Conservation (phyloP, 805 yeast genomes). For the Candida hungchunana region DNA sequence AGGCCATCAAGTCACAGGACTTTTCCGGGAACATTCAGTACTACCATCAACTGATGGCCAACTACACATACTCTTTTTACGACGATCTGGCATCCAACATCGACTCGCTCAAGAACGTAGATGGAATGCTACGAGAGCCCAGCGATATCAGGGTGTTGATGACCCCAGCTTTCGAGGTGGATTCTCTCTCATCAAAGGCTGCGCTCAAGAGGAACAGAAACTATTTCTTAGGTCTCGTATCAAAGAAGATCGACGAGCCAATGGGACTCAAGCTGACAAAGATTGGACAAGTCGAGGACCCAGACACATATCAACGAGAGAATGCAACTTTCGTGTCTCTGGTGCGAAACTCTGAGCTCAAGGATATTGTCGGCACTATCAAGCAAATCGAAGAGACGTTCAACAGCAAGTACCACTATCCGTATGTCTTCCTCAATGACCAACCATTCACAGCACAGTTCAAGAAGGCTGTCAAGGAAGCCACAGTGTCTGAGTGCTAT, state of each 20-base stretch:
- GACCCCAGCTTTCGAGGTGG: conserved; percentile 21
- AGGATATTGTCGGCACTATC: conserved; percentile 48
- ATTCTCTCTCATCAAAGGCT: conserved; percentile 8
- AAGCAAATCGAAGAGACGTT: conserved; percentile 57
- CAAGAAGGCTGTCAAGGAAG: conserved; percentile 37
- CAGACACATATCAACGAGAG: conserved; percentile 33
- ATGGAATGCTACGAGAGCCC: not conserved
- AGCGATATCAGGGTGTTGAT: conserved; percentile 12
- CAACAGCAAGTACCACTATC: conserved; percentile 69
- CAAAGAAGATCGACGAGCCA: conserved; percentile 27
- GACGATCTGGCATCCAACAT: conserved; percentile 6
- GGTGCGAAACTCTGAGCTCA: conserved; percentile 64
- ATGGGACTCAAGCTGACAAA: conserved; percentile 15
- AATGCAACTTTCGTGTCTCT: conserved; percentile 73
- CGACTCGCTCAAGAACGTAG: conserved; percentile 1
- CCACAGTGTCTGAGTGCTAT: conserved; percentile 38
- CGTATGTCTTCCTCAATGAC: conserved; percentile 79
- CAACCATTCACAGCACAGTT: conserved; percentile 57
- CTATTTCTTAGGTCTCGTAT: conserved; percentile 6
- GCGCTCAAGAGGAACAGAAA: conserved; percentile 15
- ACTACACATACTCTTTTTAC: conserved; percentile 20
- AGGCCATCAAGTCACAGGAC: conserved; percentile 7
- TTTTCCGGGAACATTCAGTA: conserved; percentile 10
- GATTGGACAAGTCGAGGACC: conserved; percentile 11
- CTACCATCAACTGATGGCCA: conserved; percentile 21